These are phyloP conservation scores for Trypanosoma mega DNA, from an alignment of 208 protist species.

Conservation along the genomic window DNA sequence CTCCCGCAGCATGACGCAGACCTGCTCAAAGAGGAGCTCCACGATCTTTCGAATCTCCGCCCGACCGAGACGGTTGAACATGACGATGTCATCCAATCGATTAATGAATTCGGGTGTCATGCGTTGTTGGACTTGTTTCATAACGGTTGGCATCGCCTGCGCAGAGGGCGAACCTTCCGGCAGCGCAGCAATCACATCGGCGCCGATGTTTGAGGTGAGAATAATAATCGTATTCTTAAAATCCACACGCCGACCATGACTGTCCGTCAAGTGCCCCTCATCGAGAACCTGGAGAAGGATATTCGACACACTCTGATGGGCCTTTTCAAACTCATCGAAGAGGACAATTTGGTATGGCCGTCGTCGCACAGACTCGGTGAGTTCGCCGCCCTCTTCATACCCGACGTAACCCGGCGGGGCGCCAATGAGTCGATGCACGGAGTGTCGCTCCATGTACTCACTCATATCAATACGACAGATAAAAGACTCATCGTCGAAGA, in stretches of 20 bases:
- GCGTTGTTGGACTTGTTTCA: conserved; percentile 80
- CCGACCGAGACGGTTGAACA: conserved; percentile 93
- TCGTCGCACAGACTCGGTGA: conserved; percentile 98
- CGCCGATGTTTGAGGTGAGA: conserved; percentile 96
- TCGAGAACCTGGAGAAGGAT: conserved; percentile 98
- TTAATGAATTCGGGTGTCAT: conserved; percentile 99
- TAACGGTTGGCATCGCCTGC: conserved; percentile 71
- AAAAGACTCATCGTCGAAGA: conserved; percentile 97
- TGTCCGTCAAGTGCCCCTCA: conserved; percentile 98
- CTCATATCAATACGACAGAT: conserved; percentile 99
- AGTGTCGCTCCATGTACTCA: conserved; percentile 98
- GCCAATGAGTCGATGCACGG: conserved; percentile 96
- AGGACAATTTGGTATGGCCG: conserved; percentile 97
- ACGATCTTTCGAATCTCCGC: conserved; percentile 90
- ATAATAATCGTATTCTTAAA: conserved; percentile 99
- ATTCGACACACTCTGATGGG: conserved; percentile 96
- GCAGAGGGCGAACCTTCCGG: conserved; percentile 57
- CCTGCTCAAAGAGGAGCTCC: conserved; percentile 81
- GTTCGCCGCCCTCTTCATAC: conserved; percentile 97
- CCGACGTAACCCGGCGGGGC: conserved; percentile 99
- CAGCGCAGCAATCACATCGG: conserved; percentile 79
- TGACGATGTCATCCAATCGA: conserved; percentile 97
- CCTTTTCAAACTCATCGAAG: conserved; percentile 99
- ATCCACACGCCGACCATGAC: conserved; percentile 95
- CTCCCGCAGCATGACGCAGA: conserved; percentile 76